These are phyloP conservation scores for Oxytropis ochrocephala DNA, from an alignment of 306 rosid genomes.

Conservation along the genomic window DNA sequence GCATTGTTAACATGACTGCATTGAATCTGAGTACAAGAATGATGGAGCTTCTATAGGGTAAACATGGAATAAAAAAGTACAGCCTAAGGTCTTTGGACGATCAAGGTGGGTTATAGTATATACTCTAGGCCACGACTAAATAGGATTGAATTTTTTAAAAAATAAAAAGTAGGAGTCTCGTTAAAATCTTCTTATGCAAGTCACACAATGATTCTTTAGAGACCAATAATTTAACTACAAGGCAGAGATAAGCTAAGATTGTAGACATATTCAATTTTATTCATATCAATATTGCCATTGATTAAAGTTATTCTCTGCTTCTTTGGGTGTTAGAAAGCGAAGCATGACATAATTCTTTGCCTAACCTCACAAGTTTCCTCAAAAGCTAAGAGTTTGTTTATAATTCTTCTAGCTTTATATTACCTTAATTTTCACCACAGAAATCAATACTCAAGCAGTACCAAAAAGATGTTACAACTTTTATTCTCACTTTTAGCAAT, in stretches of 20 bases:
- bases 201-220: too few relatives aligned
- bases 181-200: too few relatives aligned
- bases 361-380: neutral
- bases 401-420: neutral
- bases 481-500: slow-evolving; percentile 30
- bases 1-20: too few relatives aligned
- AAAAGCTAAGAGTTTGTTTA: neutral
- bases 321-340: neutral
- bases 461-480: slow-evolving; percentile 40
- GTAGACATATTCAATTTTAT: neutral
- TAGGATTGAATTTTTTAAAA: too few relatives aligned
- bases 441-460: neutral
- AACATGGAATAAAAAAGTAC: too few relatives aligned
- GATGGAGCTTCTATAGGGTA: too few relatives aligned
- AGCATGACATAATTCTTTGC: slow-evolving; percentile 35
- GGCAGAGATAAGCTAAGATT: neutral
- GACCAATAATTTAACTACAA: neutral
- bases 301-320: slow-evolving; percentile 22
- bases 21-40: too few relatives aligned
- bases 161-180: too few relatives aligned
- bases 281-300: neutral
- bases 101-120: too few relatives aligned
- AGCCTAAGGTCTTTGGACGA: too few relatives aligned
- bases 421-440: neutral
- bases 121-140: neutral